Conservation (phyloP, 768 basidiomycete species). For the Leccinum pellstonianum region DNA sequence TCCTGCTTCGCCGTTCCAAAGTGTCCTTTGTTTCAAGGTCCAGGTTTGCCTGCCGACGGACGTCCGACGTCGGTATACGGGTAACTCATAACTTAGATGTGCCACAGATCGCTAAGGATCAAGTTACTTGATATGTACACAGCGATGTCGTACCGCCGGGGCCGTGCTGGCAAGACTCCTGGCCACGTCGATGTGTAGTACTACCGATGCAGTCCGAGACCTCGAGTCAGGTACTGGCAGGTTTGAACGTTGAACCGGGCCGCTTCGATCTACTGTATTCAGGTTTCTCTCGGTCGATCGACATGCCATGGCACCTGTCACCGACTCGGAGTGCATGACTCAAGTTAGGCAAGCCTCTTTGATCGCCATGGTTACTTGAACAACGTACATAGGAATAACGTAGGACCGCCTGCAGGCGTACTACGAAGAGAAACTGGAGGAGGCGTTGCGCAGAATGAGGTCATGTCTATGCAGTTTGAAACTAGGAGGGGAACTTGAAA, state of each 20-base stretch:
- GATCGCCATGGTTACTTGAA: not conserved
- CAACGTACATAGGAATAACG: no score
- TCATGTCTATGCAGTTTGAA: not conserved
- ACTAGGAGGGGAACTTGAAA: not conserved
- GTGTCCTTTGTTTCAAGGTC: no score
- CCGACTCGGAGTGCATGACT: not conserved
- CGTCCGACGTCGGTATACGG: no score
- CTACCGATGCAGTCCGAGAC: not conserved
- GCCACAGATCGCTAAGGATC: no score
- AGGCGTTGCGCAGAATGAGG: conserved; percentile 15
- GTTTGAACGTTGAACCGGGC: no score
- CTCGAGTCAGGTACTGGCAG: not conserved
- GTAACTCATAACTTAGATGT: no score
- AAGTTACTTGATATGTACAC: no score
- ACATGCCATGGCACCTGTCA: not conserved
- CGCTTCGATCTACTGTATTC: no score
- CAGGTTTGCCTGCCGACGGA: no score
- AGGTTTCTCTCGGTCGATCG: not conserved
- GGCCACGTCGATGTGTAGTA: not conserved
- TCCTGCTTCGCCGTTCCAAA: no score
- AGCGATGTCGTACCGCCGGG: no score
- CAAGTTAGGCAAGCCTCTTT: not conserved
- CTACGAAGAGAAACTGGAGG: conserved; percentile 42
- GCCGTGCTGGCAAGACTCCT: not conserved
- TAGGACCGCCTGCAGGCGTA: conserved; percentile 36